These are phyloP conservation scores for Geotrichum cucujoidarum DNA, from an alignment of 1,139 yeast genomes.

Conservation along the genomic window DNA sequence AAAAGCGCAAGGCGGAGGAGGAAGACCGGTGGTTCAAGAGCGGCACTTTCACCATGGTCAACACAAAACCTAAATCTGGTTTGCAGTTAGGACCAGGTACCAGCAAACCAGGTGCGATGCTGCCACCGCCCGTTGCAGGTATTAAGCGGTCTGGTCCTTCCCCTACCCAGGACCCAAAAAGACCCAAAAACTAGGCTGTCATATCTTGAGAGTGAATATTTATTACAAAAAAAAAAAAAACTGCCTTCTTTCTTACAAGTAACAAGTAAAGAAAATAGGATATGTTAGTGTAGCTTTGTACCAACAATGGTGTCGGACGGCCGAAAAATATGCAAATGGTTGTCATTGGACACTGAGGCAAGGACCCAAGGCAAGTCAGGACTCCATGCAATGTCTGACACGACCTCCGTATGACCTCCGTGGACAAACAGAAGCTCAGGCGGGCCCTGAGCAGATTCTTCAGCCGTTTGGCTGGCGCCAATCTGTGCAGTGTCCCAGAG, in stretches of 20 bases:
- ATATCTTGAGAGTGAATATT: no score
- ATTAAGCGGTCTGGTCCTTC: slow-evolving; percentile 10
- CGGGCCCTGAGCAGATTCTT: slow-evolving; percentile 34
- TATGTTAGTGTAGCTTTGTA: no score
- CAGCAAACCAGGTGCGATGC: background rate
- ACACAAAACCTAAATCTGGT: slow-evolving; percentile 15
- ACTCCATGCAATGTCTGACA: slow-evolving; percentile 87
- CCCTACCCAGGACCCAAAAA: slow-evolving; percentile 20
- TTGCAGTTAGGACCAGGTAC: slow-evolving; percentile 19
- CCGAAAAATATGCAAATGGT: slow-evolving; percentile 81
- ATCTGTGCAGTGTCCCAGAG: slow-evolving; percentile 55
- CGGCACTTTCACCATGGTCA: slow-evolving; percentile 32
- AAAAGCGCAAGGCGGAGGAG: slow-evolving; percentile 17
- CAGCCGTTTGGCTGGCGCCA: slow-evolving; percentile 35
- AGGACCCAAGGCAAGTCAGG: slow-evolving; percentile 69
- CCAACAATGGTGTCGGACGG: slow-evolving; percentile 42
- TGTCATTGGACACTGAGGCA: slow-evolving; percentile 84
- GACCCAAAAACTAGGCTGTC: slow-evolving; percentile 16
- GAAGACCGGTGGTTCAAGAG: slow-evolving; percentile 33
- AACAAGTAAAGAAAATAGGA: no score
- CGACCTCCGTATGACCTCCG: slow-evolving; percentile 85
- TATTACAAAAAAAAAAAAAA: no score
- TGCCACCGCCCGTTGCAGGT: slow-evolving; percentile 10
- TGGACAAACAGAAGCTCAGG: slow-evolving; percentile 59
- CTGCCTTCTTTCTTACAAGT: no score